Base-by-base conservation (phyloP, 495 filamentous ascomycete genomes). In the Trichoderma reesei region DNA sequence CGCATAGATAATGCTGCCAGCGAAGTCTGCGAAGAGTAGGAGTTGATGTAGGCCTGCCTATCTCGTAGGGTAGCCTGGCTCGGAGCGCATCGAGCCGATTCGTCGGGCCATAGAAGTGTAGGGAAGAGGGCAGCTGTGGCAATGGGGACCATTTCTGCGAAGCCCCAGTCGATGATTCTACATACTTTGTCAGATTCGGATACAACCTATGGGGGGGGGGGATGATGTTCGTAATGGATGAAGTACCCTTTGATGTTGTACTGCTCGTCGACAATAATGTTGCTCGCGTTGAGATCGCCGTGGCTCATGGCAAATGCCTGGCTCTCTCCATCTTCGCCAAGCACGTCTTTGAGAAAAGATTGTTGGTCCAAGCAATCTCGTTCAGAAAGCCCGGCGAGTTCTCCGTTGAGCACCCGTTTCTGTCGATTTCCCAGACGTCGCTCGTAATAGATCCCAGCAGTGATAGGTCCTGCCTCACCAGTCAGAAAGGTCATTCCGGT, bases 261-360 rank as follows among this genome's bases (percentile, higher is more conserved):
- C 1, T 31, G 7, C 7, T 54, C 8, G 14, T 54, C 46, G 14
- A 54, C 14, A 0, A 54, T 54, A 3, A 63, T 51, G 38, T 48
- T 63, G n/a, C 36, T 42, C 41, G 62, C 38, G 18, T 63, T 63
- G 38, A 63, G 20, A 39, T 63, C 62, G 48, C 62, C 41, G 39
- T 63, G 62, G 3, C 48, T 39, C 18, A 63, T 46, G 62, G 62
- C 62, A 14, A 63, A 44, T 10, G 34, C 48, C 14, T 37, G 46
- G 13, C n/a, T 26, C 9, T 63, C 38, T 46, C n/a, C 16, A 46
- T 48, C 62, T 46, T 36, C 41, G 41, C 41, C 62, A 33, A 51
- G 62, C 46, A 63, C 62, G 8, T 54, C 8, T 7, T 16, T 54
- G 16, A 54, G 8, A 6, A 63, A 18, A 41, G 34, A 37, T 36